A percentile compares a stretch with the other conserved stretches of the same genome.
Evolutionary conservation across 768 basidiomycete genomes (phyloP).

Genomic region (Krasilnikovozyma curviuscula): DNA sequence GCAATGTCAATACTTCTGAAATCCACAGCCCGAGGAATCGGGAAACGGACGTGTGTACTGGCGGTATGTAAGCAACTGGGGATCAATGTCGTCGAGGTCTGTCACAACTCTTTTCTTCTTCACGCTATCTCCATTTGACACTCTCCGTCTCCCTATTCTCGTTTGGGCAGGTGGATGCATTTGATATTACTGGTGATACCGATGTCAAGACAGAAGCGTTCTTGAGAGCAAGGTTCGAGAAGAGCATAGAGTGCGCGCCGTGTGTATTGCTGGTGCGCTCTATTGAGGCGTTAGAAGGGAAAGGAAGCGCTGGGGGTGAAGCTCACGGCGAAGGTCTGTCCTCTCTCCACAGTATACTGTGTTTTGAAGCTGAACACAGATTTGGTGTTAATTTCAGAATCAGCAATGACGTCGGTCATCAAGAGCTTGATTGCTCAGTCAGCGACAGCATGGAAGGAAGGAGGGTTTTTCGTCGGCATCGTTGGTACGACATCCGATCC

Average conservation of each 20-base stretch:
- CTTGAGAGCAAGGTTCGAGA: constrained; percentile 52
- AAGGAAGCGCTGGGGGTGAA: constrained; percentile 39
- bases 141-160: not conserved
- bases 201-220: constrained; percentile 53
- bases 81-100: constrained; percentile 60
- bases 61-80: constrained; percentile 35
- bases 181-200: constrained; percentile 57
- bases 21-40: constrained; percentile 40
- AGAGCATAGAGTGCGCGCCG: constrained; percentile 57
- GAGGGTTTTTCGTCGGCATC: constrained; percentile 53
- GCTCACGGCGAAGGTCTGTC: constrained; percentile 43
- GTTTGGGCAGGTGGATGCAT: constrained; percentile 56
- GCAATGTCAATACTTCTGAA: not conserved
- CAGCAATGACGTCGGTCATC: constrained; percentile 38
- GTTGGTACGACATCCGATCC: constrained; percentile 53
- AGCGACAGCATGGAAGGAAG: constrained; percentile 37
- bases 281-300: constrained; percentile 56
- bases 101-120: not conserved
- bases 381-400: constrained; percentile 9
- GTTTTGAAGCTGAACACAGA: not conserved
- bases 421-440: constrained; percentile 45
- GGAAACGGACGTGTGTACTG: constrained; percentile 50
- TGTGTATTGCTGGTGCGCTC: constrained; percentile 66
- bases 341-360: not conserved
- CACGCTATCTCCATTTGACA: not conserved